Evolutionary conservation across 306 rosid species (phyloP).

Genomic region (Acmispon strigosus): DNA sequence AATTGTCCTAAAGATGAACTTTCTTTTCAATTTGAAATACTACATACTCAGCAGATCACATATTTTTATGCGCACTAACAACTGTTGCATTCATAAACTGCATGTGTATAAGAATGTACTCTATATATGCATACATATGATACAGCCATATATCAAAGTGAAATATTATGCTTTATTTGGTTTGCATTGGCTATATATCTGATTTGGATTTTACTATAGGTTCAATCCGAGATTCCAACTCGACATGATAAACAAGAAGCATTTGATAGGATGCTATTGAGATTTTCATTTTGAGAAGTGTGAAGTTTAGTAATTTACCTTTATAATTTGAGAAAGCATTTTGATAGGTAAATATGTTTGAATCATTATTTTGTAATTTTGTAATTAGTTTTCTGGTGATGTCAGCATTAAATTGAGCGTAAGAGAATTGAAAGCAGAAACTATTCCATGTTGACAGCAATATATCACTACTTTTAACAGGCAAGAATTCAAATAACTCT

Average conservation of each 20-base stretch:
- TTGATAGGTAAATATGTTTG: background rate
- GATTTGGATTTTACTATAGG: background rate
- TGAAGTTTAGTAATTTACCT: background rate
- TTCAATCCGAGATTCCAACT: background rate
- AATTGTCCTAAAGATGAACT: background rate
- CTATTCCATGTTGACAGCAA: too few relatives aligned
- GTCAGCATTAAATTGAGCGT: background rate
- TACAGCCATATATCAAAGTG: background rate
- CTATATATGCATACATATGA: background rate
- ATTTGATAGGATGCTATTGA: background rate
- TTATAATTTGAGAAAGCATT: background rate
- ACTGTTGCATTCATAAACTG: background rate
- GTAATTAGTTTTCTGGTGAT: background rate
- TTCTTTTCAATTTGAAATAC: background rate
- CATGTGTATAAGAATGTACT: background rate
- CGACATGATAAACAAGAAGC: constrained; percentile 5
- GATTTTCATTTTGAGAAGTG: too few relatives aligned
- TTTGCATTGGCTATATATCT: background rate
- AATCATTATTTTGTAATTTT: background rate
- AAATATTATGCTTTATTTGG: background rate
- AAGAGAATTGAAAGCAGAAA: too few relatives aligned
- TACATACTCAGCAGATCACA: background rate
- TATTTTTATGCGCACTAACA: background rate
- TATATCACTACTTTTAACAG: too few relatives aligned
- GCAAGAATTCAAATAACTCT: too few relatives aligned